phyloP scores from a whole-genome alignment of 192 early-diverging fungal genomes.

The Radiomyces spectabilis region DNA sequence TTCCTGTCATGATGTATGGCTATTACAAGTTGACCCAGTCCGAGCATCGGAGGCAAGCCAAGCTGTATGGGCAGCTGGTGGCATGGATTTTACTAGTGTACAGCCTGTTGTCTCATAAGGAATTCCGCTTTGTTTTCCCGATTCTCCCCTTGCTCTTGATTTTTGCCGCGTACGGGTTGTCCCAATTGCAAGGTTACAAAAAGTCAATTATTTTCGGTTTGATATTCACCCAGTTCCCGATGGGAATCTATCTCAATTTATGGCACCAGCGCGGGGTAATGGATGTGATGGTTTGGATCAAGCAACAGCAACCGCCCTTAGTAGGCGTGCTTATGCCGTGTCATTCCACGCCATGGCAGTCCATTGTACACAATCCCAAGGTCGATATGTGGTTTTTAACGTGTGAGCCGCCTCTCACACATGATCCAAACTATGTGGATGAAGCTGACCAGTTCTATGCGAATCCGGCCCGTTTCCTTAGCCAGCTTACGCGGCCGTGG shows the following conservation, averaged over 20 bases:
- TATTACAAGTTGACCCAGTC: no score
- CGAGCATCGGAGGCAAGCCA: no score
- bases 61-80: no score
- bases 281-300: conserved; percentile 74
- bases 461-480: conserved; percentile 55
- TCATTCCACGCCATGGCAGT: conserved; percentile 94
- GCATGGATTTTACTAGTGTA: conserved; percentile 53
- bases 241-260: conserved; percentile 62
- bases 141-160: conserved; percentile 64
- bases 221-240: conserved; percentile 59
- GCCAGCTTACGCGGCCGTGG: conserved; percentile 24
- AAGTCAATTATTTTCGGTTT: no score
- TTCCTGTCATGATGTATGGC: conserved; percentile 60
- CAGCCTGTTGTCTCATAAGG: conserved; percentile 82
- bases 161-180: conserved; percentile 32
- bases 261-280: conserved; percentile 93
- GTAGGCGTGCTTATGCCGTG: conserved; percentile 92
- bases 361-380: conserved; percentile 59
- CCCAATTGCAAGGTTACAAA: no score
- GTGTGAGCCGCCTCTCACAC: conserved; percentile 80
- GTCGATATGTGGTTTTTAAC: conserved; percentile 78
- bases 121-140: conserved; percentile 91
- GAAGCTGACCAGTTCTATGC: conserved; percentile 78
- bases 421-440: conserved; percentile 38
- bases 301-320: conserved; percentile 29